These are phyloP conservation scores for Fomitopsis pinicola DNA, from an alignment of 1,284 basidiomycete genomes.

Conservation along the genomic window DNA sequence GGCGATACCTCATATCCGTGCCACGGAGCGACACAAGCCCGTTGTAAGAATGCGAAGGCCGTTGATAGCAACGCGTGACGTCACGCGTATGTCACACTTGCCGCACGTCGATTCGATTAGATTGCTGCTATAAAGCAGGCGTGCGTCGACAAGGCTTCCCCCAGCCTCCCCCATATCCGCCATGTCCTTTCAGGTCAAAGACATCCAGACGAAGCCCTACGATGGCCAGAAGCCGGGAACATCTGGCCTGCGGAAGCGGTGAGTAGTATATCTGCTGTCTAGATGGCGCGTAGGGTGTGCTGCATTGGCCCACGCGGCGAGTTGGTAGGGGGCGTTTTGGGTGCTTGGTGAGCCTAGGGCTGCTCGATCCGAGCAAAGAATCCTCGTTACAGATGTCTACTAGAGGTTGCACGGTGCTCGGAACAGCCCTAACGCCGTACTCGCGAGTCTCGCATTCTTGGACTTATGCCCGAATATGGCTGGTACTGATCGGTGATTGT, in stretches of 20 bases:
- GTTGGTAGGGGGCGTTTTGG: neutral
- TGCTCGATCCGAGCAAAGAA: neutral
- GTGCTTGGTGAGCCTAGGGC: neutral
- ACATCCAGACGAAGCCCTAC: conserved; percentile 71
- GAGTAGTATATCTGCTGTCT: conserved; percentile 12
- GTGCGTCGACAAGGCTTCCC: neutral
- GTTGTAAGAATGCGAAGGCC: too few species aligned
- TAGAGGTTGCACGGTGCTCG: neutral
- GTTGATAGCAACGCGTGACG: neutral
- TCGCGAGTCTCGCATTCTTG: neutral
- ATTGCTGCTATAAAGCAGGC: neutral
- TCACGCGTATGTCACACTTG: neutral
- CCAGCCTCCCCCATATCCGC: conserved; percentile 32
- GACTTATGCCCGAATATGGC: neutral
- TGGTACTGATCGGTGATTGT: conserved; percentile 9
- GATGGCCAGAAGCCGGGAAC: conserved; percentile 95
- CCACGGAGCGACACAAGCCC: too few species aligned
- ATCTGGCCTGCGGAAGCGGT: conserved; percentile 92
- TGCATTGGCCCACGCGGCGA: neutral
- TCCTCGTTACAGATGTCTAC: neutral
- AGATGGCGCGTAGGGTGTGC: neutral
- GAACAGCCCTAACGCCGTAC: neutral
- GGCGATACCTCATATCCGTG: too few species aligned
- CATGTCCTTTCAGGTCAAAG: conserved; percentile 54
- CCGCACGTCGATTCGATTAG: neutral